Conservation (phyloP, 352 stramenopile genomes). For the Pythium myriotylum region DNA sequence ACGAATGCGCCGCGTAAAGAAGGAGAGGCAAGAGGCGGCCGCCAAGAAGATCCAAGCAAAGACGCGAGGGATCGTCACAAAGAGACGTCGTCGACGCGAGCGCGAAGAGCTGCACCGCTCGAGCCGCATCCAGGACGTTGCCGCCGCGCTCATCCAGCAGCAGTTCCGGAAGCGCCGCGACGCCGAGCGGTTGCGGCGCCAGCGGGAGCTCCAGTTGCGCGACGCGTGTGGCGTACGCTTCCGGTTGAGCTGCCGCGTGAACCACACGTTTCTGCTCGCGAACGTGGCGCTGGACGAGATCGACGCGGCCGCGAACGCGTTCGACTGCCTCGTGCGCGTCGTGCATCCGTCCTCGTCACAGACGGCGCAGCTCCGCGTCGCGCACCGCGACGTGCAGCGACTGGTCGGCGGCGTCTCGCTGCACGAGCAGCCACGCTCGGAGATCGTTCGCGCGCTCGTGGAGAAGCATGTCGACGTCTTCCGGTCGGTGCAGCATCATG, state of each 20-base stretch:
- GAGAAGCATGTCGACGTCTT: constrained; percentile 39
- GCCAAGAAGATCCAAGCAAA: constrained; percentile 29
- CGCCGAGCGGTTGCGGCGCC: constrained; percentile 5
- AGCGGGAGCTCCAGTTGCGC: constrained; percentile 1
- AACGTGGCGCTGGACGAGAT: constrained; percentile 32
- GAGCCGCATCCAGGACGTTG: constrained; percentile 28
- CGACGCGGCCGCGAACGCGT: constrained; percentile 23
- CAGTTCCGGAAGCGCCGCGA: constrained; percentile 19
- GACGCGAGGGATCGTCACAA: constrained; percentile 14
- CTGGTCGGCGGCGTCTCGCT: neutral
- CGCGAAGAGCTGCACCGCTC: constrained; percentile 15
- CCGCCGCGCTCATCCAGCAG: constrained; percentile 35
- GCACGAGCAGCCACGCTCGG: constrained; percentile 6
- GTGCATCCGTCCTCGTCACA: constrained; percentile 25
- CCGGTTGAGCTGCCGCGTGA: constrained; percentile 29
- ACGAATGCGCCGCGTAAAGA: constrained; percentile 3
- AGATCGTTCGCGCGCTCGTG: constrained; percentile 29
- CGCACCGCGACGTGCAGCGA: constrained; percentile 18
- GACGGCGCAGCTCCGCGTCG: constrained; percentile 27
- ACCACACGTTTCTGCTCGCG: constrained; percentile 29
- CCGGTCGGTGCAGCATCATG: constrained; percentile 28
- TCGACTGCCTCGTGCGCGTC: constrained; percentile 30
- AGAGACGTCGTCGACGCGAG: constrained; percentile 14
- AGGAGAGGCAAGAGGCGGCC: constrained; percentile 27
- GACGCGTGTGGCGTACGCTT: constrained; percentile 28